These are phyloP conservation scores for Aspergillus sclerotialis DNA, from an alignment of 2,329 filamentous ascomycete species.

Conservation along the genomic window DNA sequence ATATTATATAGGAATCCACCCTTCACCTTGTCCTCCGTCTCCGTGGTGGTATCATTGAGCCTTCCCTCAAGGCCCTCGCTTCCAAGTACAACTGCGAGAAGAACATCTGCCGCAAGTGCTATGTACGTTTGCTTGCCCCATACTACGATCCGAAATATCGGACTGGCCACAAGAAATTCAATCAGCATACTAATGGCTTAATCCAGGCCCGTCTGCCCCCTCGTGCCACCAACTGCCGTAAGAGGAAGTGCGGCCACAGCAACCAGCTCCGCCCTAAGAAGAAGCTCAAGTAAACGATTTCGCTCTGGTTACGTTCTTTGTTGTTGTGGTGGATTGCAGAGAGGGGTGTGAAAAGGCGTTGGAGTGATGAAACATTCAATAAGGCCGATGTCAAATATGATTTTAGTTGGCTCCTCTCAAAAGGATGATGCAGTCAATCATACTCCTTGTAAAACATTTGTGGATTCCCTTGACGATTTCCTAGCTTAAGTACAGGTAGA, in stretches of 20 bases:
- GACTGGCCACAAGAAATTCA: not conserved
- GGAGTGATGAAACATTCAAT: conserved; percentile 33
- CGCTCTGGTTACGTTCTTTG: conserved; percentile 41
- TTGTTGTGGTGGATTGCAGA: conserved; percentile 25
- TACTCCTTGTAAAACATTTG: conserved; percentile 33
- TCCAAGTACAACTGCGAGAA: conserved; percentile 99
- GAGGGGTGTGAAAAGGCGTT: conserved; percentile 30
- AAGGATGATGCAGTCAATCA: conserved; percentile 25
- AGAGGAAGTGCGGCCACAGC: conserved; percentile 99
- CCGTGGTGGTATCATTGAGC: conserved; percentile 98
- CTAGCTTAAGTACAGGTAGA: conserved; percentile 8
- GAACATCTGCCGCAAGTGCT: conserved; percentile 99
- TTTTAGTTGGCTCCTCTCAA: conserved; percentile 29
- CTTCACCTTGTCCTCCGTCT: conserved; percentile 98
- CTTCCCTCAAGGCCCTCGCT: conserved; percentile 94
- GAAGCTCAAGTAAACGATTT: conserved; percentile 80
- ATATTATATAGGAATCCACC: conserved; percentile 75
- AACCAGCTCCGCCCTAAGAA: conserved; percentile 99
- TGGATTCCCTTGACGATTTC: conserved; percentile 5
- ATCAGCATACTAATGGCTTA: conserved; percentile 1
- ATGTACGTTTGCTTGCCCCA: conserved; percentile 56
- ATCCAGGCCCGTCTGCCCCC: conserved; percentile 71
- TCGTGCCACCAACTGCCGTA: conserved; percentile 99
- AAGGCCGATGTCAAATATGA: conserved; percentile 29
- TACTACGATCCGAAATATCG: conserved; percentile 1